Conservation (phyloP, 768 basidiomycete species). For the Chalciporus chontae region DNA sequence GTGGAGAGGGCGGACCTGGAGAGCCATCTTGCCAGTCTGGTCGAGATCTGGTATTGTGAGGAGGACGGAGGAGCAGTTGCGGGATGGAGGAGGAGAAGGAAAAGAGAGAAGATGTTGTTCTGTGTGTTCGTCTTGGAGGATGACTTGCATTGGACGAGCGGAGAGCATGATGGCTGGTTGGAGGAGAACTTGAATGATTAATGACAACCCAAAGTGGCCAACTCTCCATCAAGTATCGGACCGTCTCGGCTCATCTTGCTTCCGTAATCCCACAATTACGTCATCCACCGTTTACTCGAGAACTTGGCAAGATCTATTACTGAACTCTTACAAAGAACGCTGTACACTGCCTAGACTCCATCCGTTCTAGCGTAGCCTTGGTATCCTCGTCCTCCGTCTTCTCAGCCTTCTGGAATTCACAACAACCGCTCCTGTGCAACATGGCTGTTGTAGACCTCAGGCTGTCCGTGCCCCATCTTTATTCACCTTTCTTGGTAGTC, state of each 20-base stretch:
- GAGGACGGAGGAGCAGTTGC: background rate
- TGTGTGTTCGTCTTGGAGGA: conserved; percentile 4
- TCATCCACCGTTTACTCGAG: too few relatives aligned
- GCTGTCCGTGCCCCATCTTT: too few relatives aligned
- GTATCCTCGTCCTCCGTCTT: too few relatives aligned
- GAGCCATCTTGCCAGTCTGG: conserved; percentile 8
- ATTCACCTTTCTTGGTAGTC: too few relatives aligned
- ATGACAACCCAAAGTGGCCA: conserved; percentile 5
- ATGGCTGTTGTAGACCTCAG: too few relatives aligned
- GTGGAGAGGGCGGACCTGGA: background rate
- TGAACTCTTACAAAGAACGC: too few relatives aligned
- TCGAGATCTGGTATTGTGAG: background rate
- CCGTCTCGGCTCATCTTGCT: conserved; percentile 6
- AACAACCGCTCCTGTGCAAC: background rate
- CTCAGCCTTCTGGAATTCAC: background rate
- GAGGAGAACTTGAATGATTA: background rate
- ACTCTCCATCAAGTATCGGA: conserved; percentile 13
- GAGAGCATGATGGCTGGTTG: conserved; percentile 32
- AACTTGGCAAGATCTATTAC: too few relatives aligned
- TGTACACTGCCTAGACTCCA: too few relatives aligned
- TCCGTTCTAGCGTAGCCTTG: too few relatives aligned
- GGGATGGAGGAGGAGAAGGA: background rate
- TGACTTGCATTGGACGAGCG: conserved; percentile 35
- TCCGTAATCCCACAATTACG: background rate
- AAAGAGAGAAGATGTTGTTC: background rate